phyloP scores from a whole-genome alignment of 2,329 filamentous ascomycete genomes.

The Curvularia sp. region DNA sequence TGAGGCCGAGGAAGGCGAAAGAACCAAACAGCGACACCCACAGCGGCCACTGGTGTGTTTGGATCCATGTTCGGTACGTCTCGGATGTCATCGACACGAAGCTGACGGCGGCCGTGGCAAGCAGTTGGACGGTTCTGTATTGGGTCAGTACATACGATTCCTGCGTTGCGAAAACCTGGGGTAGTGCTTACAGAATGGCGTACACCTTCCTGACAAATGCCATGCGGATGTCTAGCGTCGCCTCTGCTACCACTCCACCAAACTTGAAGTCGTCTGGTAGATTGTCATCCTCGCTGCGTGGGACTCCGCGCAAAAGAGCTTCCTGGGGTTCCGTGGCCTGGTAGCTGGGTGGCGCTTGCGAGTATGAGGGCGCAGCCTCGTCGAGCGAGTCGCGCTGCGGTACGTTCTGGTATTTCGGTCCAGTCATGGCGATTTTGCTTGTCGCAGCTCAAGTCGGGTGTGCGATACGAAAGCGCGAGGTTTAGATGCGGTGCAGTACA shows the following conservation, averaged over 20 bases:
- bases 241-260: conserved; percentile 90
- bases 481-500: not conserved
- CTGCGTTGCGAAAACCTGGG: not conserved
- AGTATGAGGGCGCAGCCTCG: conserved; percentile 62
- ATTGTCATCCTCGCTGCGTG: conserved; percentile 85
- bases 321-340: conserved; percentile 64
- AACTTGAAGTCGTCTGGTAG: conserved; percentile 99
- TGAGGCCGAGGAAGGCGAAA: conserved; percentile 48
- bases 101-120: conserved; percentile 82
- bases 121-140: conserved; percentile 79
- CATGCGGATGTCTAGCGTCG: conserved; percentile 93
- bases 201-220: conserved; percentile 98
- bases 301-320: conserved; percentile 67
- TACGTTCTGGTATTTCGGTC: conserved; percentile 81
- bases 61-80: conserved; percentile 85
- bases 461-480: conserved; percentile 1
- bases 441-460: not conserved
- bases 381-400: conserved; percentile 87
- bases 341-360: conserved; percentile 85
- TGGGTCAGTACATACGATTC: conserved; percentile 21
- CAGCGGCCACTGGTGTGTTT: conserved; percentile 81
- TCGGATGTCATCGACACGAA: conserved; percentile 83
- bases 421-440: conserved; percentile 65
- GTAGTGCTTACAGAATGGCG: conserved; percentile 74
- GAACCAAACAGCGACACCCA: conserved; percentile 72